Conservation (phyloP, 495 filamentous ascomycete genomes). For the Penicillium soppii region DNA sequence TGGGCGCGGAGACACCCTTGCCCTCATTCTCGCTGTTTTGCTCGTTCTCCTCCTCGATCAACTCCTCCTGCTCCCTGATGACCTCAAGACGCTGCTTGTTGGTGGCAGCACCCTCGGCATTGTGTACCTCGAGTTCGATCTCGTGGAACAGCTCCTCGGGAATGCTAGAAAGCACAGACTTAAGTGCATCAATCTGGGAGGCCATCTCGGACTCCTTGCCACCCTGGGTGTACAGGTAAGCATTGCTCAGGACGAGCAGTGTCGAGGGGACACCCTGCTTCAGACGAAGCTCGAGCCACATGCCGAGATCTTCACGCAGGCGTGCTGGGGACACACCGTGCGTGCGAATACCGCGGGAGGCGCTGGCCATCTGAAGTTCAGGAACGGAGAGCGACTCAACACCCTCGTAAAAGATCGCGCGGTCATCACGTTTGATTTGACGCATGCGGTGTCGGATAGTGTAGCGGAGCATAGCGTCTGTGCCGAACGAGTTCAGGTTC, state of each 20-base stretch:
- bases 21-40: slow-evolving; percentile 76
- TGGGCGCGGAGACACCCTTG: slow-evolving; percentile 51
- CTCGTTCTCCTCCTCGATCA: slow-evolving; percentile 95
- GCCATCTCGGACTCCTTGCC: slow-evolving; percentile 86
- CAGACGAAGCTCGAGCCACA: slow-evolving; percentile 92
- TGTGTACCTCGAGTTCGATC: slow-evolving; percentile 98
- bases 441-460: slow-evolving; percentile 97
- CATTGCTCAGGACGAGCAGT: slow-evolving; percentile 91
- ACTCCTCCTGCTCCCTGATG: slow-evolving; percentile 95
- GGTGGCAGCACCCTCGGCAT: slow-evolving; percentile 92
- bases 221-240: slow-evolving; percentile 85
- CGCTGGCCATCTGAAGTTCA: slow-evolving; percentile 88
- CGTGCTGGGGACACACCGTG: slow-evolving; percentile 84
- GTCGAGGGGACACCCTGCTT: slow-evolving; percentile 93
- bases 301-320: slow-evolving; percentile 86
- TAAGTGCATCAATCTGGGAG: slow-evolving; percentile 89
- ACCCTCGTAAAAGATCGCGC: slow-evolving; percentile 91
- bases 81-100: slow-evolving; percentile 99
- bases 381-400: slow-evolving; percentile 89
- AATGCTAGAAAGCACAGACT: slow-evolving; percentile 87
- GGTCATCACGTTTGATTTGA: slow-evolving; percentile 97
- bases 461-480: slow-evolving; percentile 96
- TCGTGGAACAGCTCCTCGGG: slow-evolving; percentile 99
- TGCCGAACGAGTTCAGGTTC: slow-evolving; percentile 95
- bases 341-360: slow-evolving; percentile 87